These are phyloP conservation scores for Boletus rufocinnamomeus DNA, from an alignment of 768 basidiomycete species.

Conservation along the genomic window DNA sequence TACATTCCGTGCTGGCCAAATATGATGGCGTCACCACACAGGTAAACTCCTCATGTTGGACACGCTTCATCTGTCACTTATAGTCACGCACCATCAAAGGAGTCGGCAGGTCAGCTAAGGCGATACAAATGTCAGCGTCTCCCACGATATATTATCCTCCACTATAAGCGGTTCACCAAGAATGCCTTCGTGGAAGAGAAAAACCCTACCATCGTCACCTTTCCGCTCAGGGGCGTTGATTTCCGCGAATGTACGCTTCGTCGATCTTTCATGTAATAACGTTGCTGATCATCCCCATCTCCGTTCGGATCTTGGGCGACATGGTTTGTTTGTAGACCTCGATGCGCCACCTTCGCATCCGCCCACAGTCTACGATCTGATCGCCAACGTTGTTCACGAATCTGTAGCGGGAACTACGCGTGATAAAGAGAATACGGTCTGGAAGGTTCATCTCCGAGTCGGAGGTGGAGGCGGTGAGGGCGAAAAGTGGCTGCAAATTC, in stretches of 20 bases:
- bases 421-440: constrained; percentile 87
- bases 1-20: constrained; percentile 87
- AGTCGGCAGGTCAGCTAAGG: constrained; percentile 80
- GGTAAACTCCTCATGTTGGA: constrained; percentile 45
- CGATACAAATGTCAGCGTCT: constrained; percentile 88
- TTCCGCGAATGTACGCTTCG: constrained; percentile 80
- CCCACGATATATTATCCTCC: constrained; percentile 90
- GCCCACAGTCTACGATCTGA: constrained; percentile 84
- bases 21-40: constrained; percentile 92
- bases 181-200: constrained; percentile 98
- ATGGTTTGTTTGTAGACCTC: constrained; percentile 57
- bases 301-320: constrained; percentile 28
- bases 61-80: constrained; percentile 17
- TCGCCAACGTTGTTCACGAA: constrained; percentile 94
- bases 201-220: constrained; percentile 98
- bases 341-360: constrained; percentile 62
- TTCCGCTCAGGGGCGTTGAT: constrained; percentile 91
- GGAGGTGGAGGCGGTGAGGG: constrained; percentile 74
- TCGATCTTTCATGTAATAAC: constrained; percentile 25
- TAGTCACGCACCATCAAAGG: constrained; percentile 47
- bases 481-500: constrained; percentile 96
- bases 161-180: constrained; percentile 96
- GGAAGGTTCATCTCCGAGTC: constrained; percentile 87
- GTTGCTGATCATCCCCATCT: constrained; percentile 24
- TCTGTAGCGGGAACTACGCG: constrained; percentile 94